Evolutionary conservation across 805 yeast genomes (phyloP), one percentile per base, ranked within the genome.

Genomic region (Candida tammaniensis): DNA sequence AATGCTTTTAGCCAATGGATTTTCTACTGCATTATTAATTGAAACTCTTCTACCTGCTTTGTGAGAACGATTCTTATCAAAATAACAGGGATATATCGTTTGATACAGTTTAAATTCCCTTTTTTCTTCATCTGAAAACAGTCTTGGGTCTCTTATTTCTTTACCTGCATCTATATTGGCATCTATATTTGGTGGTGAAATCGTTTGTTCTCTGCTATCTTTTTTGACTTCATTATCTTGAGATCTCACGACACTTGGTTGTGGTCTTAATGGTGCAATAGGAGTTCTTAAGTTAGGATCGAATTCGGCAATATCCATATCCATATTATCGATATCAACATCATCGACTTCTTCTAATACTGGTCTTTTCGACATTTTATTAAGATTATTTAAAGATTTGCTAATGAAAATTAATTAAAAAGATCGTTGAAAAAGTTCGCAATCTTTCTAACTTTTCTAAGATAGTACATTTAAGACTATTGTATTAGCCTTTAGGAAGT

Each of bases 291-390:
- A 61, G 24, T 50, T 46, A 30, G 66, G 88, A 59, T 88, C 97
- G 44, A 87, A 83, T 64, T 91, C 94, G 3, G 95, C 94, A 17
- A 89, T 68, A 60, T 89, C 96, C 85, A 86, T 82, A 50, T 91
- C 96, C 79, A 87, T 70, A 64, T 88, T 81, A 54, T 89, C 97
- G 61, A 91, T 79, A 49, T 82, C 89, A 44, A 86, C 94, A 51
- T 78, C 84, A 55, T 82, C 88, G 38, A 84, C 78, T 48, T 83
- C 89, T 55, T 84, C 94, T 36, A 84, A 56, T 21, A 64, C 68
- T 9, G 94, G 93, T 80, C 78, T 80, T 27, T 53, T 61, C n/a
- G 43, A 47, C 61, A 54, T 55, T 24, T 28, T 28, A n/a, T n/a
- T n/a, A n/a, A n/a, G n/a, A n/a, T n/a, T n/a, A n/a, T n/a, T n/a